Conservation (phyloP, 257 asterid species). For the Echium plantagineum region DNA sequence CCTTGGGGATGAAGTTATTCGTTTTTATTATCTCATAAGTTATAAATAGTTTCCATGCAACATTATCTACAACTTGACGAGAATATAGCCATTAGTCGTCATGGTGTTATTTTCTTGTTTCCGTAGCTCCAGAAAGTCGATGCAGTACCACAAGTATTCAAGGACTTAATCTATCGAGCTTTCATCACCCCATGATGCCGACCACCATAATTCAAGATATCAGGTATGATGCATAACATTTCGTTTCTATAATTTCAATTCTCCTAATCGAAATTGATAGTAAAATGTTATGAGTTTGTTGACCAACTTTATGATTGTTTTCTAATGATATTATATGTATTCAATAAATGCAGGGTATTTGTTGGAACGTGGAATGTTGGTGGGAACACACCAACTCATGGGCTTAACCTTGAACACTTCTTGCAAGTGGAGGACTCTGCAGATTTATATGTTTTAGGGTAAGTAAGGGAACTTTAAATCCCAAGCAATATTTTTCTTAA, state of each 20-base stretch:
- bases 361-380: constrained; percentile 96
- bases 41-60: constrained; percentile 4
- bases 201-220: constrained; percentile 39
- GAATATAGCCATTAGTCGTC: not conserved
- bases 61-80: constrained; percentile 6
- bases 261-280: too few species aligned
- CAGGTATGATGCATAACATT: too few species aligned
- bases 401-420: constrained; percentile 75
- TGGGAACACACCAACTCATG: constrained; percentile 63
- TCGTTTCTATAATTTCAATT: too few species aligned
- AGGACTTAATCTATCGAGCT: constrained; percentile 42
- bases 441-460: constrained; percentile 88
- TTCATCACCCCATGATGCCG: constrained; percentile 40
- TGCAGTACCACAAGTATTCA: constrained; percentile 28
- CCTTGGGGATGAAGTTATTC: not conserved
- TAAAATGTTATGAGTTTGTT: too few species aligned
- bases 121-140: constrained; percentile 52
- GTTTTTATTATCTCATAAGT: not conserved
- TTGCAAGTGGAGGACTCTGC: constrained; percentile 84
- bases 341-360: constrained; percentile 40
- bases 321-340: too few species aligned
- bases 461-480: too few species aligned
- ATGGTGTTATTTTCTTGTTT: constrained; percentile 13
- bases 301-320: too few species aligned
- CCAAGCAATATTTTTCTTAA: too few species aligned